phyloP scores from a whole-genome alignment of 1,139 yeast species.

The Pichia terricola region DNA sequence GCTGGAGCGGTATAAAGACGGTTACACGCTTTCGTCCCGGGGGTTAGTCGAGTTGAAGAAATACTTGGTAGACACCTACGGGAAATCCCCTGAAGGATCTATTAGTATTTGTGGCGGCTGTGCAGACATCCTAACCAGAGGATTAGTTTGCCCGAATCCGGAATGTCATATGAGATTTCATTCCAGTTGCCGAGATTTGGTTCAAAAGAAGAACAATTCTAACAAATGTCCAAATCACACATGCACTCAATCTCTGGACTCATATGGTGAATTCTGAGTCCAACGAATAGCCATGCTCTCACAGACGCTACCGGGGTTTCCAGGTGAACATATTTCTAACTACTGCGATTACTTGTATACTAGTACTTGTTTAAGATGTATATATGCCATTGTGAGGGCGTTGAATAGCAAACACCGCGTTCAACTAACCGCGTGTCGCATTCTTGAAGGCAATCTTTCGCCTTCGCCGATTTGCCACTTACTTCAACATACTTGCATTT shows the following conservation, averaged over 20 bases:
- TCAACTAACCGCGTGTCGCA: too few relatives aligned
- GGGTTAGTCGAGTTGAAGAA: slow-evolving; percentile 39
- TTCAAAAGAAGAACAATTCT: slow-evolving; percentile 25
- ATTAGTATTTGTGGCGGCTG: slow-evolving; percentile 44
- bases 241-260: slow-evolving; percentile 17
- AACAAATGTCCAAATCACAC: slow-evolving; percentile 22
- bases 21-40: slow-evolving; percentile 30
- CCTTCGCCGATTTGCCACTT: not conserved
- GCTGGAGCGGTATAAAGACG: slow-evolving; percentile 29
- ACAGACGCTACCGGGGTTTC: too few relatives aligned
- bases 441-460: too few relatives aligned
- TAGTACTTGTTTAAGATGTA: too few relatives aligned
- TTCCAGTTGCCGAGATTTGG: slow-evolving; percentile 34
- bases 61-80: slow-evolving; percentile 35
- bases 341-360: too few relatives aligned
- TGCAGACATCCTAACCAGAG: slow-evolving; percentile 47
- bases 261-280: slow-evolving; percentile 4
- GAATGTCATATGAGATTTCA: slow-evolving; percentile 39
- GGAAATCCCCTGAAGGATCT: slow-evolving; percentile 28
- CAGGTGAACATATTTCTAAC: too few relatives aligned
- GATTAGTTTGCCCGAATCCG: slow-evolving; percentile 31
- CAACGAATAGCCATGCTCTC: too few relatives aligned
- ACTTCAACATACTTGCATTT: not conserved
- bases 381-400: too few relatives aligned
- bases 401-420: too few relatives aligned